Percentiles rank a stretch among this genome's conserved stretches.
Conservation (phyloP, 139 green algal genomes). For the Micromonas pusilla region DNA sequence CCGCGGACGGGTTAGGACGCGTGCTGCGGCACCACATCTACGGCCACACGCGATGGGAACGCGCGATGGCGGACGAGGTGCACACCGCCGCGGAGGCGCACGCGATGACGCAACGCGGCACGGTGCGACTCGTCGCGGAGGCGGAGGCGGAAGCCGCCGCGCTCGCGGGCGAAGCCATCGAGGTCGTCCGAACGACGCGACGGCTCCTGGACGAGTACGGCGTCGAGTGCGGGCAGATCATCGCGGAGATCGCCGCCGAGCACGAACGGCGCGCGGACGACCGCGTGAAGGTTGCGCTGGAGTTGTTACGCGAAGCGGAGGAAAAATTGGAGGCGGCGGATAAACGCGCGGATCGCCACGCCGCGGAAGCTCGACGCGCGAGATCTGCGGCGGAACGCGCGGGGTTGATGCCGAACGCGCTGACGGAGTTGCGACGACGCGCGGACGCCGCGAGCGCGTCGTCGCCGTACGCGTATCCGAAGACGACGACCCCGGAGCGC, state of each 20-base stretch:
- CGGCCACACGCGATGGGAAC: background rate
- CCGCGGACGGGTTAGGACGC: background rate
- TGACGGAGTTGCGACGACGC: background rate
- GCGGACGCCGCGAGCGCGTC: too few species aligned
- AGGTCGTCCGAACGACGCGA: background rate
- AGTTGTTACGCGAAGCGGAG: background rate
- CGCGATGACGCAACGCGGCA: background rate
- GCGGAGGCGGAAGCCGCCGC: background rate
- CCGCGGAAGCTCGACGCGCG: background rate
- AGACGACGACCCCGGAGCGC: too few species aligned
- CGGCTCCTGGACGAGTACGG: background rate
- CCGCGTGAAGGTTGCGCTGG: background rate
- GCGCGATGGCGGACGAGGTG: background rate
- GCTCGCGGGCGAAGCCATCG: background rate
- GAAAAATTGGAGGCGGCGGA: background rate
- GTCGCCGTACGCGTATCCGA: too few species aligned
- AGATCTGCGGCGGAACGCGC: background rate
- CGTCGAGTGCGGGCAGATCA: background rate
- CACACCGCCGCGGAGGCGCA: background rate
- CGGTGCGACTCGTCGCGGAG: constrained; percentile 1
- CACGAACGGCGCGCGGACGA: background rate
- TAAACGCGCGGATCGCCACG: background rate
- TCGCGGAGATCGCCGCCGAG: background rate
- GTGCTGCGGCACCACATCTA: background rate
- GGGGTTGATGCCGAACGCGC: background rate